Conservation (phyloP, 2,329 filamentous ascomycete species). For the Sporothrix mexicana region DNA sequence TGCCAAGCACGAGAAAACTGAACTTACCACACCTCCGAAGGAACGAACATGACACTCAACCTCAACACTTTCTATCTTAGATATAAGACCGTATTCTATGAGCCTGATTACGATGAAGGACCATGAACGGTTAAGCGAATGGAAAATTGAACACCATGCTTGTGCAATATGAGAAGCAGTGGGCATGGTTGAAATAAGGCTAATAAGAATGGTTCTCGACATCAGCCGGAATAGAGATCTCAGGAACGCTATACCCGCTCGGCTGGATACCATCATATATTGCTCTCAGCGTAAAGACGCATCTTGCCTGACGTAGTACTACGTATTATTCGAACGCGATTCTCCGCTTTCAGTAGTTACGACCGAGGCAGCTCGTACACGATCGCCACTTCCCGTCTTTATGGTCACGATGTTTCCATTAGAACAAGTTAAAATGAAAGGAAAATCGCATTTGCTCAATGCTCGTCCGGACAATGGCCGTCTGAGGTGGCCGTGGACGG, state of each 20-base stretch:
- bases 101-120: neutral
- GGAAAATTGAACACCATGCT: neutral
- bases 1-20: no score
- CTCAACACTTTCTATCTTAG: neutral
- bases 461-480: neutral
- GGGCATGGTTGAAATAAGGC: neutral
- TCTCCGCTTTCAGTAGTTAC: neutral
- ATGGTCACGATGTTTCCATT: neutral
- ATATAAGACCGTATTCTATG: no score
- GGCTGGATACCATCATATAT: neutral
- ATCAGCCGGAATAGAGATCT: slow-evolving; percentile 15
- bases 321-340: neutral
- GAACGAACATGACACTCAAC: neutral
- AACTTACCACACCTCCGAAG: no score
- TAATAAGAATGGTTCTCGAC: neutral
- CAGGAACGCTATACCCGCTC: neutral
- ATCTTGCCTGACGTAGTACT: no score
- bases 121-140: neutral
- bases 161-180: neutral
- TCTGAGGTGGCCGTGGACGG: neutral
- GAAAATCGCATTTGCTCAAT: neutral
- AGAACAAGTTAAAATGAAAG: neutral
- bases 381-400: no score
- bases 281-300: neutral
- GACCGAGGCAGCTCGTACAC: no score